Evolutionary conservation across 1,139 yeast species (phyloP).

Genomic region (Candida glucosophila): DNA sequence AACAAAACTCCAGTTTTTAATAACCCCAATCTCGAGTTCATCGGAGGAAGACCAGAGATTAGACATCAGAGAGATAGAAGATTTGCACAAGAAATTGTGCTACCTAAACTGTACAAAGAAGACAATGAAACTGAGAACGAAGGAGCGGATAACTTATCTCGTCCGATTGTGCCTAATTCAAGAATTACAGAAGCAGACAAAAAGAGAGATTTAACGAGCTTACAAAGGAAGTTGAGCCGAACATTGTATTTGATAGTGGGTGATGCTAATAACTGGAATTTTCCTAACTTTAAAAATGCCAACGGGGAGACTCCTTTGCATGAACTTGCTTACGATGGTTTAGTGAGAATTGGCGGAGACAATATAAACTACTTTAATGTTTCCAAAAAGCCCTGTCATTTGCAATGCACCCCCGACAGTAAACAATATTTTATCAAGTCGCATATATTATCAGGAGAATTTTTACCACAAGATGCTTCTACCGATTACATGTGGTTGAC

Average conservation of each 20-base stretch:
- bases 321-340: conserved; percentile 65
- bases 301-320: conserved; percentile 46
- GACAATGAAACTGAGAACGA: too few relatives aligned
- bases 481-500: conserved; percentile 68
- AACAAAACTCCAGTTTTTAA: conserved; percentile 69
- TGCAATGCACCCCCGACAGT: conserved; percentile 21
- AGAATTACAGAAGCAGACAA: conserved; percentile 74
- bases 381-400: conserved; percentile 80
- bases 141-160: conserved; percentile 43
- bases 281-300: conserved; percentile 53
- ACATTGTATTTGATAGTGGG: conserved; percentile 70
- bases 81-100: conserved; percentile 60
- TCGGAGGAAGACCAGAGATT: conserved; percentile 78
- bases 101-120: conserved; percentile 52
- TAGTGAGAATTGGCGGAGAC: conserved; percentile 65
- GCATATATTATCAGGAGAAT: conserved; percentile 83
- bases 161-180: conserved; percentile 64
- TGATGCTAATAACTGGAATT: conserved; percentile 50
- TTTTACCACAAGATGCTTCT: conserved; percentile 38
- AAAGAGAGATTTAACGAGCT: conserved; percentile 48
- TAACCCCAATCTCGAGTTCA: conserved; percentile 69
- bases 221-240: conserved; percentile 73
- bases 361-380: conserved; percentile 81
- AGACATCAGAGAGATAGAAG: conserved; percentile 86
- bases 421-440: conserved; percentile 75